Conservation (phyloP, 345 rosid genomes). For the Populus pruinosa region DNA sequence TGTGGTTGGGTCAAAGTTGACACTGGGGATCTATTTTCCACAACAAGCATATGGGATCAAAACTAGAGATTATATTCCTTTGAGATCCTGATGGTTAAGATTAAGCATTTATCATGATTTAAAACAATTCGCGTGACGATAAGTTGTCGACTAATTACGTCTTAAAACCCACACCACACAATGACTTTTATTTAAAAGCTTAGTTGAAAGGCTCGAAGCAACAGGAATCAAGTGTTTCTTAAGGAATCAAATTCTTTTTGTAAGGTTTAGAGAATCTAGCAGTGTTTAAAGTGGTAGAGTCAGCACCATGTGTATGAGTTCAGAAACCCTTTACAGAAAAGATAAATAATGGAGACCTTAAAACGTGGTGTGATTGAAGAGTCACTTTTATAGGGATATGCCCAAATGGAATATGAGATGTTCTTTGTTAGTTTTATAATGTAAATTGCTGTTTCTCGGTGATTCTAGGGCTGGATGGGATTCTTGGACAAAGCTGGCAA, state of each 20-base stretch:
- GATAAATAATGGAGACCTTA: conserved; percentile 1
- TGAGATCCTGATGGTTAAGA: neutral
- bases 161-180: neutral
- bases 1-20: conserved; percentile 13
- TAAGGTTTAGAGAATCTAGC: neutral
- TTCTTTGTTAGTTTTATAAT: conserved; percentile 11
- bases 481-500: conserved; percentile 7
- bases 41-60: conserved; percentile 9
- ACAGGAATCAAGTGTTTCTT: conserved; percentile 29
- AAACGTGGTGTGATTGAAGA: conserved; percentile 1
- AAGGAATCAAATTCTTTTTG: conserved; percentile 7
- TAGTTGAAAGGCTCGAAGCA: neutral
- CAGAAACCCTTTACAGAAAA: neutral
- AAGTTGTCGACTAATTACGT: conserved; percentile 17
- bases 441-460: conserved; percentile 1
- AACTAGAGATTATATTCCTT: conserved; percentile 11
- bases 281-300: conserved; percentile 14
- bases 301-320: conserved; percentile 26
- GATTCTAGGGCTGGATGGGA: conserved; percentile 4
- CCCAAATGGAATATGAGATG: conserved; percentile 20
- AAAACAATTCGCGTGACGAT: conserved; percentile 1
- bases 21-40: conserved; percentile 8
- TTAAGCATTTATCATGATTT: neutral
- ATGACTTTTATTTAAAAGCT: conserved; percentile 5
- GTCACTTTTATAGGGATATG: conserved; percentile 27